Conservation (phyloP, 2,329 filamentous ascomycete species). For the Zasmidium citrigriseum region DNA sequence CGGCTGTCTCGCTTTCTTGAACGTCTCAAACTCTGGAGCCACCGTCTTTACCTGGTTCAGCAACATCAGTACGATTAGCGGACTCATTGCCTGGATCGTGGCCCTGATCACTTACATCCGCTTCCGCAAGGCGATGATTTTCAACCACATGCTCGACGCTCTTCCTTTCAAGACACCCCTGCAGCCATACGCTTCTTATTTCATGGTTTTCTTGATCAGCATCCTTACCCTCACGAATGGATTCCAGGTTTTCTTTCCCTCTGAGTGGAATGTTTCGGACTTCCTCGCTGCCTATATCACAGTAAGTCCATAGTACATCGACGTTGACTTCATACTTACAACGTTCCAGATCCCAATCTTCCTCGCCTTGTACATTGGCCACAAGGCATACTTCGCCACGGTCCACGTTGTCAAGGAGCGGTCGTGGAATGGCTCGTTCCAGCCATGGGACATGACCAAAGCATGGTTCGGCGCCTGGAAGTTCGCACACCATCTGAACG, state of each 20-base stretch:
- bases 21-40: constrained; percentile 37
- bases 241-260: constrained; percentile 56
- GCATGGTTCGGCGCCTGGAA: constrained; percentile 35
- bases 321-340: background rate
- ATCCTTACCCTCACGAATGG: constrained; percentile 58
- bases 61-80: constrained; percentile 42
- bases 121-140: constrained; percentile 55
- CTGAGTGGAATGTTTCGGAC: constrained; percentile 45
- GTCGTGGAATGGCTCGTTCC: constrained; percentile 2
- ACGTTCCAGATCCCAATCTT: constrained; percentile 51
- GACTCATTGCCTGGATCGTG: constrained; percentile 43
- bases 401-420: constrained; percentile 7
- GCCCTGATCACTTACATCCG: constrained; percentile 50
- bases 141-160: constrained; percentile 45
- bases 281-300: constrained; percentile 58
- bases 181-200: constrained; percentile 56
- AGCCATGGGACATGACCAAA: constrained; percentile 21
- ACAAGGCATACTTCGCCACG: constrained; percentile 24
- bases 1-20: constrained; percentile 39
- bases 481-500: constrained; percentile 33
- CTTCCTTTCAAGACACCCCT: constrained; percentile 54
- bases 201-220: constrained; percentile 50
- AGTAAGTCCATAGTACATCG: background rate
- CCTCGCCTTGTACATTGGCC: constrained; percentile 41
- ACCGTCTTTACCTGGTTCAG: constrained; percentile 43